phyloP scores from a whole-genome alignment of 2,329 filamentous ascomycete genomes.

The Lasiodiplodia sp. region DNA sequence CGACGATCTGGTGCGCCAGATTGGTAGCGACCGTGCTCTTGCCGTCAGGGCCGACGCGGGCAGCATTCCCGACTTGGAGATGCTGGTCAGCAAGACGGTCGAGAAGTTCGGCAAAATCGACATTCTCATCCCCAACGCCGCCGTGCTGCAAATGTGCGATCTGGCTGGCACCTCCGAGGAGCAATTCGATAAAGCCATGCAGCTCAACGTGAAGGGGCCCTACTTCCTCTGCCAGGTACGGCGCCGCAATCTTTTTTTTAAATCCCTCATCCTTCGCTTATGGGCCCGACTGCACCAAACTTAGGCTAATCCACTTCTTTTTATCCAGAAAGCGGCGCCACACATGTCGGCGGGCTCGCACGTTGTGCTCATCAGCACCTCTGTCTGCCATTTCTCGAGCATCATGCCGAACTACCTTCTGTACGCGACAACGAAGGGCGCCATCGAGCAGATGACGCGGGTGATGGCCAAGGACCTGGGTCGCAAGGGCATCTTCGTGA shows the following conservation, averaged over 20 bases:
- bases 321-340: slow-evolving; percentile 53
- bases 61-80: slow-evolving; percentile 48
- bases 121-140: slow-evolving; percentile 66
- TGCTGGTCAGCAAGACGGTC: slow-evolving; percentile 11
- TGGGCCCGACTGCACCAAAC: neutral
- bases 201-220: slow-evolving; percentile 63
- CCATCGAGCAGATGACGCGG: slow-evolving; percentile 66
- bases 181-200: slow-evolving; percentile 59
- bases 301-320: slow-evolving; percentile 19
- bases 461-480: slow-evolving; percentile 64
- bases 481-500: slow-evolving; percentile 59
- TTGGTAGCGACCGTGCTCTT: slow-evolving; percentile 67
- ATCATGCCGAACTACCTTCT: slow-evolving; percentile 58
- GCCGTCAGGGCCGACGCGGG: slow-evolving; percentile 76
- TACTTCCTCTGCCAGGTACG: slow-evolving; percentile 27
- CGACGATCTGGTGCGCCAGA: slow-evolving; percentile 60
- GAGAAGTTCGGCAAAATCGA: slow-evolving; percentile 62
- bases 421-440: slow-evolving; percentile 61
- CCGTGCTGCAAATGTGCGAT: slow-evolving; percentile 55
- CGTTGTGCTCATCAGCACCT: slow-evolving; percentile 4
- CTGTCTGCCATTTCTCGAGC: slow-evolving; percentile 53
- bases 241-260: neutral
- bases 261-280: slow-evolving; percentile 16
- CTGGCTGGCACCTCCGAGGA: slow-evolving; percentile 59
- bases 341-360: slow-evolving; percentile 57